Evolutionary conservation across 1,284 basidiomycete genomes (phyloP), one percentile per base, ranked within the genome.

Genomic region (Mycosarcoma maydis): DNA sequence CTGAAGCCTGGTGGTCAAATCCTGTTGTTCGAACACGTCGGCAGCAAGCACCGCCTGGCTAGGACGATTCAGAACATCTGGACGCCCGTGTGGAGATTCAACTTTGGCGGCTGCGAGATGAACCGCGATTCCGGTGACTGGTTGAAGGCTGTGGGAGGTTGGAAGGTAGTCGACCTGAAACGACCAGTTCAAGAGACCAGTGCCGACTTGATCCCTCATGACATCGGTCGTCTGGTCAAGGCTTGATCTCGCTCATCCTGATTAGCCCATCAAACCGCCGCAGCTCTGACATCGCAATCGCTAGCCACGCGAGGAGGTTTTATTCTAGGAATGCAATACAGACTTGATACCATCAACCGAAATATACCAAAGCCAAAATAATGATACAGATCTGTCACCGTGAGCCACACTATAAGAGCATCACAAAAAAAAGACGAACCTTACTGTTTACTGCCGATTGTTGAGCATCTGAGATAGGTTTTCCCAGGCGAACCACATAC

Each of bases 1-100:
- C 46, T 77, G 24, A 70, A 72, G 37, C 66, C 70, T 6, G 75
- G 75, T 3, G 76, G 76, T 4, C 59, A 72, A 41, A 54, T 78
- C 30, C 33, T 78, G 11, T 24, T 78, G 16, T 77, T 77, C 19
- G 76, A 78, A 50, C 76, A 78, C 51, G 71, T 73, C 9, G 58
- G 38, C 4, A 68, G 65, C 42, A 58, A 55, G 19, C 54, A 71
- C 17, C 32, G 30, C 0, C 46, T 60, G 1, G 67, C 73, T 1
- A 52, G 62, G 3, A 3, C 55, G n/a, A 27, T 70, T 5, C 75
- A 77, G 29, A 55, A 39, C 43, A 2, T 67, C 17, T 66, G 52
- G 53, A 64, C 52, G 4, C 59, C 62, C 1, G 13, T 66, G 4
- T 78, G 76, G 76, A 26, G 22, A 7, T 61, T 59, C 43, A 48